Evolutionary conservation across 2,329 filamentous ascomycete genomes (phyloP).

Genomic region (Hymenoscyphus linearis): DNA sequence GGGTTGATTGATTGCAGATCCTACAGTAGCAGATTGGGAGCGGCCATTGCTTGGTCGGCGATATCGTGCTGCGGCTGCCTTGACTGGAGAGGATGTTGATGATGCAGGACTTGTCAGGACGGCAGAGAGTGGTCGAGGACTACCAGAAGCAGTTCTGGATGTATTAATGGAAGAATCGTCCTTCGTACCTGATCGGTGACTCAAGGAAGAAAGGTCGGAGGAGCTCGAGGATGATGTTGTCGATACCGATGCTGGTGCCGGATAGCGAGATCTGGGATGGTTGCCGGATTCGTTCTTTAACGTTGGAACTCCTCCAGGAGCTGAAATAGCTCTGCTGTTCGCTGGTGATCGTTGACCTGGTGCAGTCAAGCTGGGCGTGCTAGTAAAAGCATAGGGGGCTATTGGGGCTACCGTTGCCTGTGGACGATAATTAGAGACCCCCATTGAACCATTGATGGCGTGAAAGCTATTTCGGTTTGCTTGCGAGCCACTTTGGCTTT

Average conservation of each 20-base stretch:
- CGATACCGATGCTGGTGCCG: slow-evolving; percentile 47
- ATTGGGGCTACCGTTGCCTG: slow-evolving; percentile 49
- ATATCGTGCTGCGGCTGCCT: slow-evolving; percentile 78
- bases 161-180: slow-evolving; percentile 47
- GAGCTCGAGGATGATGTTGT: slow-evolving; percentile 34
- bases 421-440: slow-evolving; percentile 47
- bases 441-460: slow-evolving; percentile 42
- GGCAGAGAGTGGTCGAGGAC: slow-evolving; percentile 35
- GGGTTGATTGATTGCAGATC: slow-evolving; percentile 32
- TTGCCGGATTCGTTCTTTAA: slow-evolving; percentile 32
- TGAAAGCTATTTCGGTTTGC: slow-evolving; percentile 47
- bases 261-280: slow-evolving; percentile 38
- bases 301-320: slow-evolving; percentile 41
- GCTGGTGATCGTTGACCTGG: slow-evolving; percentile 32
- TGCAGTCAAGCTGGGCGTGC: slow-evolving; percentile 60
- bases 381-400: slow-evolving; percentile 72
- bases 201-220: slow-evolving; percentile 33
- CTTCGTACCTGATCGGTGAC: slow-evolving; percentile 41
- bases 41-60: slow-evolving; percentile 59
- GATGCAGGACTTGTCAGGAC: slow-evolving; percentile 39
- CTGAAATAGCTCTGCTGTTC: slow-evolving; percentile 50
- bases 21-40: slow-evolving; percentile 33
- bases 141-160: slow-evolving; percentile 21
- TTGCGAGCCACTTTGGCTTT: slow-evolving; percentile 37
- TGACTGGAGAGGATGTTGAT: slow-evolving; percentile 44